Evolutionary conservation across 164 flowering plant species (phyloP).

Genomic region (Piper longum): DNA sequence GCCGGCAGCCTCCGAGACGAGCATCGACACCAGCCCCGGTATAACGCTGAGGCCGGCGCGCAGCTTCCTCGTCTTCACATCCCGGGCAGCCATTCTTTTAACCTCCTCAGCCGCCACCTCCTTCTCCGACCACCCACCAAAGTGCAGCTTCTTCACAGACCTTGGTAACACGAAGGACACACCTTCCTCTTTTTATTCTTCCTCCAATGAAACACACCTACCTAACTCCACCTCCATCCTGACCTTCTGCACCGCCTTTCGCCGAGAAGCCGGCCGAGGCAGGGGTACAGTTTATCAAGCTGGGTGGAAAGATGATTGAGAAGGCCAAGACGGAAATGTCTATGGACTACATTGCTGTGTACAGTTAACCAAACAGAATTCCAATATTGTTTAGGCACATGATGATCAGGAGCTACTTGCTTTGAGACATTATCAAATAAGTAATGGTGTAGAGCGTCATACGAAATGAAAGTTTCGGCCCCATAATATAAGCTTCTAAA

Average conservation of each 20-base stretch:
- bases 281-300: no score
- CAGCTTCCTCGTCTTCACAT: conserved; percentile 29
- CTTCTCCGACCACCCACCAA: conserved; percentile 45
- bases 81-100: conserved; percentile 34
- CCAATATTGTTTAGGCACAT: no score
- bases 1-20: conserved; percentile 24
- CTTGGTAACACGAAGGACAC: conserved; percentile 29
- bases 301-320: no score
- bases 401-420: no score
- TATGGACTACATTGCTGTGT: no score
- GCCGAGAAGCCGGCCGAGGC: no score
- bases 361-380: no score
- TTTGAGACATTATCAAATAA: no score
- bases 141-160: conserved; percentile 74
- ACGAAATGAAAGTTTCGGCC: no score
- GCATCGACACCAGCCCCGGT: conserved; percentile 62
- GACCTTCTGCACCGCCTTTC: not conserved
- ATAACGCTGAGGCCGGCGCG: conserved; percentile 77
- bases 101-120: conserved; percentile 53
- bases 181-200: conserved; percentile 33
- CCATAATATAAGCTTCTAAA: no score
- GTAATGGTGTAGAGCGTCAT: no score
- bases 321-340: no score
- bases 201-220: conserved; percentile 20
- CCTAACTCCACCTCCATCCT: conserved; percentile 2